phyloP scores from a whole-genome alignment of 345 rosid genomes.

The Lepidium sativum region DNA sequence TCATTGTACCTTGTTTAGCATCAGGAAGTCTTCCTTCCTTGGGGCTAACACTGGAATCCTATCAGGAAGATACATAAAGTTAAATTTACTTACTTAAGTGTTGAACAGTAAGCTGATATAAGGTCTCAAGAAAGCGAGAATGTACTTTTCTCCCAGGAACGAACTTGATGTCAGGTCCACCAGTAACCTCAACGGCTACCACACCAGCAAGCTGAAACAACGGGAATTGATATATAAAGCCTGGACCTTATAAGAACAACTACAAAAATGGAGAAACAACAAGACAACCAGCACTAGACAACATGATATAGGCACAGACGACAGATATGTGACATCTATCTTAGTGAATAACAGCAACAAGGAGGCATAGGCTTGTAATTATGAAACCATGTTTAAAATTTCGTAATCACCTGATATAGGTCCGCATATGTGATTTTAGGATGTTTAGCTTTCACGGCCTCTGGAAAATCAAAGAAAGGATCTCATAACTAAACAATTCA shows the following conservation, averaged over 20 bases:
- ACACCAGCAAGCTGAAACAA: constrained; percentile 78
- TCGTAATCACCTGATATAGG: constrained; percentile 26
- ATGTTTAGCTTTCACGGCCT: constrained; percentile 70
- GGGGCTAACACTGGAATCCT: constrained; percentile 70
- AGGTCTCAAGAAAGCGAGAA: neutral
- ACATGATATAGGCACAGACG: neutral
- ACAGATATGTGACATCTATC: neutral
- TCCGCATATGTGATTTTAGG: constrained; percentile 82
- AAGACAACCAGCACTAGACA: neutral
- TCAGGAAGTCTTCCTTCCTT: constrained; percentile 88
- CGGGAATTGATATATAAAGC: neutral
- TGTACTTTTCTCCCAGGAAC: constrained; percentile 84
- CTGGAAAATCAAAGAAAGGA: constrained; percentile 34
- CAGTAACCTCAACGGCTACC: constrained; percentile 94
- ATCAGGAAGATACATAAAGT: constrained; percentile 11
- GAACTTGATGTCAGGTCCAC: constrained; percentile 78
- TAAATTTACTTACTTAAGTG: neutral
- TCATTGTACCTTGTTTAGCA: constrained; percentile 60
- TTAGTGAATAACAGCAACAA: neutral
- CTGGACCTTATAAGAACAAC: neutral
- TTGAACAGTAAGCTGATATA: constrained; percentile 8
- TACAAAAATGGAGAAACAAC: neutral
- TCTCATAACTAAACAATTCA: neutral
- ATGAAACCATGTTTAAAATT: neutral
- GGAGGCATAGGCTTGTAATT: neutral